Evolutionary conservation across 169 alveolate genomes (phyloP).

Genomic region (Eimeria acervulina): DNA sequence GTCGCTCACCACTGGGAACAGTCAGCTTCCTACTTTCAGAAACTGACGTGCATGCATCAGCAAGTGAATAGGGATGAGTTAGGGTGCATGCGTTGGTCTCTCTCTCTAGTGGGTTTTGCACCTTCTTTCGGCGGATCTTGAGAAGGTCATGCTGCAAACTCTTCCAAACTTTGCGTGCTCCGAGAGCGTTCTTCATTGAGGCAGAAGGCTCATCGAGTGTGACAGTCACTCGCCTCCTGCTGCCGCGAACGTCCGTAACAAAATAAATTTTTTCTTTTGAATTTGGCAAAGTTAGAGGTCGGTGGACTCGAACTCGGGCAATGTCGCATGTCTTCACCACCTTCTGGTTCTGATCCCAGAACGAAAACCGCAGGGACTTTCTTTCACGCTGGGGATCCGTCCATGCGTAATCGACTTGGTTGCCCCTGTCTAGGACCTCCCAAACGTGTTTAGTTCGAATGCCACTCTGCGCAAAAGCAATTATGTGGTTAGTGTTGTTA

Average conservation of each 20-base stretch:
- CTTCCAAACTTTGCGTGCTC: slow-evolving; percentile 31
- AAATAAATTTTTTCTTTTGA: slow-evolving; percentile 60
- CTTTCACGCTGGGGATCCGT: slow-evolving; percentile 74
- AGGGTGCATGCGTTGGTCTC: neutral
- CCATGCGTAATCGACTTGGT: slow-evolving; percentile 80
- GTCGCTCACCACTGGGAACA: slow-evolving; percentile 1
- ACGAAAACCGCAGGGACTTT: slow-evolving; percentile 74
- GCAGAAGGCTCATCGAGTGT: slow-evolving; percentile 42
- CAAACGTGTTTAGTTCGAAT: slow-evolving; percentile 17
- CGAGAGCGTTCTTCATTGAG: slow-evolving; percentile 3
- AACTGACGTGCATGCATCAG: neutral
- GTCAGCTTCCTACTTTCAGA: neutral
- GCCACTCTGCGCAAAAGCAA: slow-evolving; percentile 79
- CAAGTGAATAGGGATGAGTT: neutral
- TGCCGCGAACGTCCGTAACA: slow-evolving; percentile 72
- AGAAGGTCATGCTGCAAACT: slow-evolving; percentile 29
- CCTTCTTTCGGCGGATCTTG: slow-evolving; percentile 16
- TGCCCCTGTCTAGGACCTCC: slow-evolving; percentile 77
- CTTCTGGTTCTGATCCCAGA: slow-evolving; percentile 66
- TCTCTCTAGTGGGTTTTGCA: neutral
- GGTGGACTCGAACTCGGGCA: slow-evolving; percentile 72
- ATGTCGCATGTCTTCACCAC: slow-evolving; percentile 74
- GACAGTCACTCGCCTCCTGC: slow-evolving; percentile 66
- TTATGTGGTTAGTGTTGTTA: slow-evolving; percentile 48
- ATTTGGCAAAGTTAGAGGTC: slow-evolving; percentile 46